phyloP scores from a whole-genome alignment of 805 yeast genomes.

The Hanseniaspora jakobsenii region DNA sequence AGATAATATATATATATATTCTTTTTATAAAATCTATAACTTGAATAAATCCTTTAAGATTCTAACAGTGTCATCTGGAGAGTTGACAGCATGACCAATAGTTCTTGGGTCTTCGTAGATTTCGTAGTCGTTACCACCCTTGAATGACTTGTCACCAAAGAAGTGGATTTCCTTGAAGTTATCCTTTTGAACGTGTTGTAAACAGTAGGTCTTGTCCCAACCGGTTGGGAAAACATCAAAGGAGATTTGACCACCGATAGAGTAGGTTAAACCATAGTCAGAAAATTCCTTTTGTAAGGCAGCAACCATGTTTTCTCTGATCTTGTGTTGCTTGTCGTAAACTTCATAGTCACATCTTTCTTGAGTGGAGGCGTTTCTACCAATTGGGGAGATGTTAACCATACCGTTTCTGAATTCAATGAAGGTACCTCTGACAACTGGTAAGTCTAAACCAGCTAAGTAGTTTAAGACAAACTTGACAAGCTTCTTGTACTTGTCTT shows the following conservation, averaged over 20 bases:
- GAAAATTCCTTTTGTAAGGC: slow-evolving; percentile 77
- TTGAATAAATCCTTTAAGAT: slow-evolving; percentile 72
- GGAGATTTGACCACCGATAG: slow-evolving; percentile 98
- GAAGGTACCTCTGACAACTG: slow-evolving; percentile 97
- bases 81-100: slow-evolving; percentile 83
- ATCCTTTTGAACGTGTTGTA: slow-evolving; percentile 80
- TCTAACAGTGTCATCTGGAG: slow-evolving; percentile 79
- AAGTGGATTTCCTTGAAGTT: slow-evolving; percentile 83
- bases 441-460: slow-evolving; percentile 75
- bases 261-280: slow-evolving; percentile 78
- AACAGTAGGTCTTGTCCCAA: slow-evolving; percentile 98
- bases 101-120: slow-evolving; percentile 87
- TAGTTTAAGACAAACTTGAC: slow-evolving; percentile 76
- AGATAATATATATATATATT: slow-evolving; percentile 14
- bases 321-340: slow-evolving; percentile 64
- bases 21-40: slow-evolving; percentile 17
- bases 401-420: slow-evolving; percentile 98
- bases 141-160: slow-evolving; percentile 94
- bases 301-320: slow-evolving; percentile 73
- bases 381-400: slow-evolving; percentile 96
- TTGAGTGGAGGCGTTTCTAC: slow-evolving; percentile 90
- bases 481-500: slow-evolving; percentile 81
- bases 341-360: slow-evolving; percentile 90
- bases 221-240: slow-evolving; percentile 99
- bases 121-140: slow-evolving; percentile 98